Base-by-base conservation (phyloP, 2,329 filamentous ascomycete species). In the Zalaria obscura region DNA sequence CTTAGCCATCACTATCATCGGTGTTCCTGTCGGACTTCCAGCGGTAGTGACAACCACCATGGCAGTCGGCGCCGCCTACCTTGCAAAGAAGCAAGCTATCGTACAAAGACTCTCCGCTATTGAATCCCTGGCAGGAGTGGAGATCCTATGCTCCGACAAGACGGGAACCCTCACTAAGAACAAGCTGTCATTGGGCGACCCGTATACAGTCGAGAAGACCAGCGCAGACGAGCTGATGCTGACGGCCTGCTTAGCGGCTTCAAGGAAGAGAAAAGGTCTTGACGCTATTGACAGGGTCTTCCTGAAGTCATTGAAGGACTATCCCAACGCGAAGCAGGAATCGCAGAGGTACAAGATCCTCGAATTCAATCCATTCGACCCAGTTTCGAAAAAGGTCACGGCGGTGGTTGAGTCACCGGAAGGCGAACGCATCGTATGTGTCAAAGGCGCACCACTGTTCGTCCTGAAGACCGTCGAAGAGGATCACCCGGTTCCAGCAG, bases 221-320 rank as follows among this genome's bases (percentile, higher is more conserved):
- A 80, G 84, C 62, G 76, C 84, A 61, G 81, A 85, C 69, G 85
- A 80, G 80, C 84, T 85, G 80, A 84, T 85, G 80, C 80, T 80
- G 48, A 80, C 82, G 46, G 80, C 81, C 45, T 80, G 80, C 46
- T 73, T 85, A 42, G 81, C 80, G 44, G 84, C 80, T 40, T 84
- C 80, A 47, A 80, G 85, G 69, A 85, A 84, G 66, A 70, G 83
- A 65, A 81, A 82, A 67, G 81, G 80, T 47, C 73, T 85, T 47
- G 81, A 85, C 58, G 80, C 80, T 46, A 85, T 85, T 54, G 80
- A 85, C 67, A 85, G 85, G 67, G 76, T 85, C 53, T 85, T 78
- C 42, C 80, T 85, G 52, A 69, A 84, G 44, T 83, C 80, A 41
- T 74, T 85, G 53, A 81, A 82, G 63, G 73, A 78, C 48, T 84